These are phyloP conservation scores for Dendrobium officinale DNA, from an alignment of 106 monocot species.

Conservation along the genomic window DNA sequence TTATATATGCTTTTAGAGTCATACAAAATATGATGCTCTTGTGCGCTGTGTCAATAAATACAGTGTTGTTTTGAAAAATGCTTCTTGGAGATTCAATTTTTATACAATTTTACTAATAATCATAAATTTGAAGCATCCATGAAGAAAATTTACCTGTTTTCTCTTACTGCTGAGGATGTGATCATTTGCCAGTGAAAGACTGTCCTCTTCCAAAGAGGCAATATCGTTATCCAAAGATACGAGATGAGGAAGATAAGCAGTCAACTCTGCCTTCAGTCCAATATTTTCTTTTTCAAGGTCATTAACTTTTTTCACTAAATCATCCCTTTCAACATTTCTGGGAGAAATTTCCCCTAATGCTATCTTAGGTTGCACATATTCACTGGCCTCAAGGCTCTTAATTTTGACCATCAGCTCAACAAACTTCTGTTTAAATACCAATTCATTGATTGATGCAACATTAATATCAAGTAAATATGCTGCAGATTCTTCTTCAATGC, in stretches of 20 bases:
- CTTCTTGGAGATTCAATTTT: neutral
- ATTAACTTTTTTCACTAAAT: slow-evolving; percentile 19
- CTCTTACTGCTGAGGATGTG: slow-evolving; percentile 10
- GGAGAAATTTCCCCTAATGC: slow-evolving; percentile 16
- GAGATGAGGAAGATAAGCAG: slow-evolving; percentile 32
- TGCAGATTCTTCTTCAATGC: slow-evolving; percentile 31
- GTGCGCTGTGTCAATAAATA: neutral
- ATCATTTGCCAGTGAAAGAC: slow-evolving; percentile 29
- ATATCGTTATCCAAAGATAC: slow-evolving; percentile 24
- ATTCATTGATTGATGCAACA: slow-evolving; percentile 23
- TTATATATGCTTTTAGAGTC: neutral
- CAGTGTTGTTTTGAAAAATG: neutral
- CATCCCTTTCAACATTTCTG: slow-evolving; percentile 13
- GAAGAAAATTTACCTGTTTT: slow-evolving; percentile 20
- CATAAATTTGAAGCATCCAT: neutral
- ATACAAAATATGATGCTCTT: neutral
- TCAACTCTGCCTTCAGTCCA: slow-evolving; percentile 30
- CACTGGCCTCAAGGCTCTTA: slow-evolving; percentile 27
- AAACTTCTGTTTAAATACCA: slow-evolving; percentile 40
- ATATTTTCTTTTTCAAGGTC: slow-evolving; percentile 30
- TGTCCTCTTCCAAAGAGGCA: slow-evolving; percentile 29
- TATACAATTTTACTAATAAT: neutral
- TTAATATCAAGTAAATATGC: slow-evolving; percentile 29
- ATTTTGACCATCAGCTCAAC: slow-evolving; percentile 34
- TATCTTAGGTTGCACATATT: slow-evolving; percentile 18